A percentile compares a stretch with the other conserved stretches of the same genome.
Evolutionary conservation across 306 rosid species (phyloP).

Genomic region (Sesbania bispinosa): DNA sequence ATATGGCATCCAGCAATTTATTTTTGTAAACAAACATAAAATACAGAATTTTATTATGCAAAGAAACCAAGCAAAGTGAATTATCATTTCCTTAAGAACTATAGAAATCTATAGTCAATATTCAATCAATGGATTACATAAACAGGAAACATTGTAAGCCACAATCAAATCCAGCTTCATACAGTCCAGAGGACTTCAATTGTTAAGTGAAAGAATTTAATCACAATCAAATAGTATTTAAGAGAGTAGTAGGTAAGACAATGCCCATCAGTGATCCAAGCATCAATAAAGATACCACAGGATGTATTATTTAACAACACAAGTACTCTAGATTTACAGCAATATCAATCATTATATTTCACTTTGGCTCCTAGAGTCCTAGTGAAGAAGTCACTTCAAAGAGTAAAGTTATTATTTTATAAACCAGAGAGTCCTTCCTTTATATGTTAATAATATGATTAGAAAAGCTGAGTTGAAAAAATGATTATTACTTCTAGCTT

Average conservation of each 20-base stretch:
- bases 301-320: too few species aligned
- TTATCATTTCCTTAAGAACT: background rate
- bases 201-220: background rate
- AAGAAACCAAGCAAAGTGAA: background rate
- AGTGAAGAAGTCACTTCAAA: too few species aligned
- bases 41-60: background rate
- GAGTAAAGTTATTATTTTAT: background rate
- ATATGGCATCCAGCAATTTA: background rate
- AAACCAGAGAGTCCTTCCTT: background rate
- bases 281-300: too few species aligned
- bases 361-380: too few species aligned
- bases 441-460: background rate
- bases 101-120: background rate
- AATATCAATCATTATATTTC: background rate
- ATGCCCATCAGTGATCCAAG: too few species aligned
- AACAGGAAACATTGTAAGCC: background rate
- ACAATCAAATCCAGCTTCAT: slow-evolving; percentile 6
- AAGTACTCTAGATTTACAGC: background rate
- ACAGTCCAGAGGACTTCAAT: background rate
- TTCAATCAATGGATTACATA: background rate
- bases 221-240: background rate
- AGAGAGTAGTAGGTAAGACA: too few species aligned
- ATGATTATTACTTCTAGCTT: background rate
- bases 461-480: background rate
- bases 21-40: background rate